Evolutionary conservation across 1,284 basidiomycete species (phyloP), one percentile per base, ranked within the genome.

Genomic region (Cutaneotrichosporon mucoides): DNA sequence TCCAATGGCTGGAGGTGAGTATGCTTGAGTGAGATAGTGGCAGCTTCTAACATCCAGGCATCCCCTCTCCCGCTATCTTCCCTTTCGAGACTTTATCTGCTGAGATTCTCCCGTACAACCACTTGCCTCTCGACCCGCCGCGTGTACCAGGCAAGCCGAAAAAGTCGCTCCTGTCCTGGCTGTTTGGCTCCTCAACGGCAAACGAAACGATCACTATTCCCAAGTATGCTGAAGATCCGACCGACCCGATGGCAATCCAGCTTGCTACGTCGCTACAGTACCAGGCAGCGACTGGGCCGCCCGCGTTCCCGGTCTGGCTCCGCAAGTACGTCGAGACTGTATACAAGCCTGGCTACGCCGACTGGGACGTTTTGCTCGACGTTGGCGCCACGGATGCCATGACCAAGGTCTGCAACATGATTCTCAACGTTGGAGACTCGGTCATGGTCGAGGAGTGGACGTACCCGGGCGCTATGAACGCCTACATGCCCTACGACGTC

Each of bases 311-410:
- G 3, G 56, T 71, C 15, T 78, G 77, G 67, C 66, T 78, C 16
- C 75, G 82, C 51, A 82, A 86, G 44, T 88, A 90, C 67, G 82
- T 84, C 4, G 72, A 68, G 45, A 83, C 81, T 57, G 83, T 90
- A 1, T 89, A 84, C 75, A 79, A 83, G 60, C 90, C 89, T 0
- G 87, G 79, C 0, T 89, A 88, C 71, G 70, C 77, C n/a, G 84
- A 90, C 71, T 89, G 81, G 73, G 78, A 82, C 7, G 84, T 82
- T 2, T 71, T 90, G 15, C 71, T 88, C 8, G 84, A 88, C 64
- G 82, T 83, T 10, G 89, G 89, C 13, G 88, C 89, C 62, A 92
- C 90, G 0, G 90, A 90, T 70, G 89, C 84, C 41, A 84, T 73
- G 67, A 76, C 59, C 62, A 79, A 79, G 62, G 73, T 76, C 51